Percentiles rank a stretch among this genome's conserved stretches.
Evolutionary conservation across 2,329 filamentous ascomycete species (phyloP).

Genomic region (Arthroderma sp.): DNA sequence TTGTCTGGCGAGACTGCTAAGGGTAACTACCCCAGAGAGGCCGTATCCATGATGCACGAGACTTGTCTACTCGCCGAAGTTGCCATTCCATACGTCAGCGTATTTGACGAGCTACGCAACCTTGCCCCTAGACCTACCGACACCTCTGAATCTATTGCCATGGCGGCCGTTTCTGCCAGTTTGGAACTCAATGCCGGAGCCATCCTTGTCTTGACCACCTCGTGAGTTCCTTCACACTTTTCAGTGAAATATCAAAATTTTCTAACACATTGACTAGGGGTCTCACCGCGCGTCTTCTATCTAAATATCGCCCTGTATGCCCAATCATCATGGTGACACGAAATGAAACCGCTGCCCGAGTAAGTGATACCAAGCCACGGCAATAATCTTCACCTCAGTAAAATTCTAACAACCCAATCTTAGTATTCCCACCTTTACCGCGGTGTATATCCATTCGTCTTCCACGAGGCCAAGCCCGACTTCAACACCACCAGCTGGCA

Average conservation of each 20-base stretch:
- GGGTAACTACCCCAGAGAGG: conserved; percentile 83
- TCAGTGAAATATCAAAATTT: conserved; percentile 14
- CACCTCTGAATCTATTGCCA: conserved; percentile 86
- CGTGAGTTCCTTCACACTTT: conserved; percentile 31
- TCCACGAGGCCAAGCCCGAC: conserved; percentile 86
- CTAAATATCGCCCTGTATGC: conserved; percentile 97
- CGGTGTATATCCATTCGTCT: conserved; percentile 94
- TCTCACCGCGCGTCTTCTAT: conserved; percentile 83
- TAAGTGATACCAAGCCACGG: conserved; percentile 22
- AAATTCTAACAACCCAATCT: neutral
- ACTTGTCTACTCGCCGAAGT: conserved; percentile 94
- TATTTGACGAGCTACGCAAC: conserved; percentile 88
- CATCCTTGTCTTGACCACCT: conserved; percentile 92
- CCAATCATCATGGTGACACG: conserved; percentile 99
- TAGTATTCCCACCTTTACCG: conserved; percentile 87
- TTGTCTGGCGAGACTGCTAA: conserved; percentile 98
- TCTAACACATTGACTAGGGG: conserved; percentile 41
- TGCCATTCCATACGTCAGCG: conserved; percentile 89
- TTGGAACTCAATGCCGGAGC: conserved; percentile 93
- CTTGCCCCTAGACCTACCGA: conserved; percentile 71
- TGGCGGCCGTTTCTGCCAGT: conserved; percentile 90
- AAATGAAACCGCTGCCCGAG: conserved; percentile 64
- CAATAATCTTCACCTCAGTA: neutral
- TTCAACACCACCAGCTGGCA: conserved; percentile 92
- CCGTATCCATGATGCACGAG: conserved; percentile 96